Evolutionary conservation across 2,329 filamentous ascomycete genomes (phyloP).

Genomic region (Dactylellina cionopaga): DNA sequence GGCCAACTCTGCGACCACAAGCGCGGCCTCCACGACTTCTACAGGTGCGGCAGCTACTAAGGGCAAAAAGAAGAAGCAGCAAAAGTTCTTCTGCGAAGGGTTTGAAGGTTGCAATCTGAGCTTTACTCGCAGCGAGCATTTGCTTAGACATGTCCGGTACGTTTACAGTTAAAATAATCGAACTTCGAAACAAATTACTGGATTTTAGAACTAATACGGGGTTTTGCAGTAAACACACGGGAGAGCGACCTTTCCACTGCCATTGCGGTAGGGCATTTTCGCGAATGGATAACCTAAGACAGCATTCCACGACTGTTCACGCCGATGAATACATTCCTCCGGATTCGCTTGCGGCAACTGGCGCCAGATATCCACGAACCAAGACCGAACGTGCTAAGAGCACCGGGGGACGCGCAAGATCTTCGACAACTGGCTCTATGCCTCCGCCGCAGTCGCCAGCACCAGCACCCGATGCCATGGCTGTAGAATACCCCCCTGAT

Average conservation of each 20-base stretch:
- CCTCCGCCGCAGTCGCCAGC: conserved; percentile 47
- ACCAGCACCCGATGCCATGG: conserved; percentile 40
- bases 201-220: conserved; percentile 54
- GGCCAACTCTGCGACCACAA: conserved; percentile 38
- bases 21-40: conserved; percentile 5
- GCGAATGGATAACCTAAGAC: conserved; percentile 89
- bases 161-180: conserved; percentile 53
- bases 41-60: conserved; percentile 61
- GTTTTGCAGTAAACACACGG: conserved; percentile 83
- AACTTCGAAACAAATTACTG: no score
- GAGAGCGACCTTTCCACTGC: conserved; percentile 94
- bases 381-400: conserved; percentile 84
- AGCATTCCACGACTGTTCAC: conserved; percentile 97
- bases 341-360: conserved; percentile 90
- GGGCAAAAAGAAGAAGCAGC: conserved; percentile 93
- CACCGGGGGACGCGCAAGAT: conserved; percentile 75
- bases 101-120: conserved; percentile 93
- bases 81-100: conserved; percentile 94
- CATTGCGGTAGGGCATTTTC: conserved; percentile 95
- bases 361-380: conserved; percentile 90
- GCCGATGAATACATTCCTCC: conserved; percentile 96
- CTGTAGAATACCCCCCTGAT: conserved; percentile 45
- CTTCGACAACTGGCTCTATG: conserved; percentile 73
- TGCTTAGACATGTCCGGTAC: conserved; percentile 91
- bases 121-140: conserved; percentile 94